A percentile compares a stretch with the other conserved stretches of the same genome.
Conservation (phyloP, 164 flowering plant genomes). For the Protea cynaroides region DNA sequence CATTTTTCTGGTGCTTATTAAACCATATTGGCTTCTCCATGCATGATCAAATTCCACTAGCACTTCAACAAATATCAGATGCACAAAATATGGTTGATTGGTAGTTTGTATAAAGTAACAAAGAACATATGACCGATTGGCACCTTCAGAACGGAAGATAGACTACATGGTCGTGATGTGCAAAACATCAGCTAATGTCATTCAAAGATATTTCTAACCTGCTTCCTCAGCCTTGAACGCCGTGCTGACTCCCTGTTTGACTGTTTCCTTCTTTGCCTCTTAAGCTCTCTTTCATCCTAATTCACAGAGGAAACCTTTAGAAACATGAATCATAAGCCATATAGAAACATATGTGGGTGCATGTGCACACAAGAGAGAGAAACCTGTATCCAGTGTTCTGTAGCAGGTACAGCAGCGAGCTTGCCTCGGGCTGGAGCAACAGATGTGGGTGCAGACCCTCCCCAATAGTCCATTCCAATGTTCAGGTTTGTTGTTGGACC, state of each 20-base stretch:
- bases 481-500: constrained; percentile 30
- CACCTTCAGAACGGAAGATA: background rate
- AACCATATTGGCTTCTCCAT: too few species aligned
- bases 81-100: background rate
- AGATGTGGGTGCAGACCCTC: constrained; percentile 18
- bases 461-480: constrained; percentile 34
- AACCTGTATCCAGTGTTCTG: constrained; percentile 8
- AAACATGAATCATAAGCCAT: constrained; percentile 11
- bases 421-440: constrained; percentile 18
- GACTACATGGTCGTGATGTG: background rate
- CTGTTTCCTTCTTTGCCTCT: constrained; percentile 31
- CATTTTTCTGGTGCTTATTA: too few species aligned
- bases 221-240: constrained; percentile 32
- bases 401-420: constrained; percentile 15
- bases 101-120: background rate
- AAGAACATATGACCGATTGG: background rate
- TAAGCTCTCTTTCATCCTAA: constrained; percentile 34
- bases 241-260: constrained; percentile 36
- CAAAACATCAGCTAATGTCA: background rate
- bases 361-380: constrained; percentile 12
- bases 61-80: background rate
- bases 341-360: constrained; percentile 12
- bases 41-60: background rate
- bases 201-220: constrained; percentile 14
- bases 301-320: constrained; percentile 2